phyloP scores from a whole-genome alignment of 2,329 filamentous ascomycete genomes.

The Alternaria rosae region DNA sequence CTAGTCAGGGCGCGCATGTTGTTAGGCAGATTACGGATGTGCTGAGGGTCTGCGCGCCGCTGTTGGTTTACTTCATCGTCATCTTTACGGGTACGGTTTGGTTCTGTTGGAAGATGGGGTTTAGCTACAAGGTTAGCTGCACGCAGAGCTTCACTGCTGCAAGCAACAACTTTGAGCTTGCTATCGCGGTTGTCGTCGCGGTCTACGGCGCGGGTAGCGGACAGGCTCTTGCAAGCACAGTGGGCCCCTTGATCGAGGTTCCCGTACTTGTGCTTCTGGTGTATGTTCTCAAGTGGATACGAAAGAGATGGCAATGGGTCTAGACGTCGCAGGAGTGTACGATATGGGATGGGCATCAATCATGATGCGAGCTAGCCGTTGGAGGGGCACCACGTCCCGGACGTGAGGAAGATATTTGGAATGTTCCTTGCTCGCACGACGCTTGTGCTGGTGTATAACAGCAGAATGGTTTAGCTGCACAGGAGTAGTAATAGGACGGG shows the following conservation, averaged over 20 bases:
- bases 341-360: not conserved
- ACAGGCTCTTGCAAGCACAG: constrained; percentile 81
- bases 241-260: constrained; percentile 86
- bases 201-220: constrained; percentile 80
- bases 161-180: constrained; percentile 92
- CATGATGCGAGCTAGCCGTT: not conserved
- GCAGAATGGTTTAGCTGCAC: not conserved
- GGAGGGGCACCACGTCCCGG: not conserved
- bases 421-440: not conserved
- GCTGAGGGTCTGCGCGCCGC: constrained; percentile 78
- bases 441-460: constrained; percentile 2
- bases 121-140: constrained; percentile 72
- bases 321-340: constrained; percentile 4
- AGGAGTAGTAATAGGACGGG: not conserved
- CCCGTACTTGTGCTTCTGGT: constrained; percentile 80
- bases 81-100: constrained; percentile 76
- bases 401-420: constrained; percentile 1
- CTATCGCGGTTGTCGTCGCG: constrained; percentile 86
- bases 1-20: constrained; percentile 80
- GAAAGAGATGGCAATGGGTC: constrained; percentile 62
- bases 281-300: constrained; percentile 72
- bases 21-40: constrained; percentile 86
- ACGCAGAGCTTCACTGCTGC: constrained; percentile 90
- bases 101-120: constrained; percentile 70
- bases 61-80: constrained; percentile 80